phyloP scores from a whole-genome alignment of 106 monocot genomes.

The Dioscorea alata region DNA sequence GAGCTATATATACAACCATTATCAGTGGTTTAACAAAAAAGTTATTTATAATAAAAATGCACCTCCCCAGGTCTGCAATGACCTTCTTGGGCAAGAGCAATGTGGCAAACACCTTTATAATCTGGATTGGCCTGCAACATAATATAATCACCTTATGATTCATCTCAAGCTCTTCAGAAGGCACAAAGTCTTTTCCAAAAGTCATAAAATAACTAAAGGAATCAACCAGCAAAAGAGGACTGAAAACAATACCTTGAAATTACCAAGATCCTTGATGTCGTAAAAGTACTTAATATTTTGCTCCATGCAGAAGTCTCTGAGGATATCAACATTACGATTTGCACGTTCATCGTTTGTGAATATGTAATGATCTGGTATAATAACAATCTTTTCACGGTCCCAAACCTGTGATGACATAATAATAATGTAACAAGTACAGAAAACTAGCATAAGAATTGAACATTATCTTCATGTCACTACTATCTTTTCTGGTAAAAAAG shows the following conservation, averaged over 20 bases:
- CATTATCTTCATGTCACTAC: too few relatives aligned
- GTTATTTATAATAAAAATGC: slow-evolving; percentile 1
- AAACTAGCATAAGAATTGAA: too few relatives aligned
- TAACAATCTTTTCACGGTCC: slow-evolving; percentile 90
- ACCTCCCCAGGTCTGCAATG: slow-evolving; percentile 99
- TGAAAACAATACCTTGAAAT: slow-evolving; percentile 68
- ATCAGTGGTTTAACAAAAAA: neutral
- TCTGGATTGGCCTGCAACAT: slow-evolving; percentile 82
- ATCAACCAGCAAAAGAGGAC: neutral
- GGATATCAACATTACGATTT: slow-evolving; percentile 92
- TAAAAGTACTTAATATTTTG: slow-evolving; percentile 95
- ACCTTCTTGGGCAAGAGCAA: slow-evolving; percentile 97
- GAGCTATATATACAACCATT: neutral
- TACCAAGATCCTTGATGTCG: slow-evolving; percentile 84
- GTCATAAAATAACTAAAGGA: too few relatives aligned
- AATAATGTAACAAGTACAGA: too few relatives aligned
- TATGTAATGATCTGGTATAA: slow-evolving; percentile 98
- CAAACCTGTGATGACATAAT: slow-evolving; percentile 50
- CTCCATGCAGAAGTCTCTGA: slow-evolving; percentile 84
- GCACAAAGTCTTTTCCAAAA: too few relatives aligned
- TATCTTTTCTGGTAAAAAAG: too few relatives aligned
- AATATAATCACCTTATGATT: slow-evolving; percentile 3
- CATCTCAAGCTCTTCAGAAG: too few relatives aligned
- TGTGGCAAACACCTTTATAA: slow-evolving; percentile 93
- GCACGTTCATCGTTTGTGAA: slow-evolving; percentile 96